Conservation (phyloP, 441 rosid genomes). For the Erodium texanum region DNA sequence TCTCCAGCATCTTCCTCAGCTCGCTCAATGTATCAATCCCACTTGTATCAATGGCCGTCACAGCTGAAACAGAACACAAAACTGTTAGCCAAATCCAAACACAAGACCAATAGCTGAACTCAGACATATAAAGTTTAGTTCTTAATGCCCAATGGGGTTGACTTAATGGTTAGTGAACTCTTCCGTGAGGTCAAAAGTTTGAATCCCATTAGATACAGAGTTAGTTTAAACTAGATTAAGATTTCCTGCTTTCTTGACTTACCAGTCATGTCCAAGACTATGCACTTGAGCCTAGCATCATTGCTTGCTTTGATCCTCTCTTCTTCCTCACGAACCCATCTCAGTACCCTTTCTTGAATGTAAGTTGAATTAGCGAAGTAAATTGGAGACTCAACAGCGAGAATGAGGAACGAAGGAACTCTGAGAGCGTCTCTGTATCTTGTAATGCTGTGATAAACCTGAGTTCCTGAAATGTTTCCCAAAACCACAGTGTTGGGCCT, state of each 20-base stretch:
- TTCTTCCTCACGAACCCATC: constrained; percentile 90
- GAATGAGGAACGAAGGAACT: constrained; percentile 68
- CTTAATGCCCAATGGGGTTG: no score
- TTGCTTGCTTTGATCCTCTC: constrained; percentile 40
- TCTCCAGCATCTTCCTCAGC: constrained; percentile 57
- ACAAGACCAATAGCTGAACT: no score
- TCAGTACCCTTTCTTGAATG: constrained; percentile 75
- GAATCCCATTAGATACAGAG: no score
- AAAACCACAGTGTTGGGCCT: constrained; percentile 63
- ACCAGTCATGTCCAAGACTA: constrained; percentile 85
- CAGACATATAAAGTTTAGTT: no score
- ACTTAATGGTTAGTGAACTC: no score
- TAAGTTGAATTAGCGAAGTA: constrained; percentile 87
- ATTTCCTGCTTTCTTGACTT: no score
- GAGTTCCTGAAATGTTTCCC: constrained; percentile 78
- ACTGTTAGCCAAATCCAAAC: neutral
- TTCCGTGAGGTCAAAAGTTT: no score
- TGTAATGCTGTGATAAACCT: constrained; percentile 56
- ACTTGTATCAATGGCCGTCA: constrained; percentile 78
- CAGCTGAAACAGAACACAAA: constrained; percentile 41
- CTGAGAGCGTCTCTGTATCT: constrained; percentile 62
- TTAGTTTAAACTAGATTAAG: no score
- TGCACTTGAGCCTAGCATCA: constrained; percentile 43
- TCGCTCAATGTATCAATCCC: constrained; percentile 59
- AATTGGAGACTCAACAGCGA: constrained; percentile 72